These are phyloP conservation scores for Fraxinus americana DNA, from an alignment of 257 asterid genomes.

Conservation along the genomic window DNA sequence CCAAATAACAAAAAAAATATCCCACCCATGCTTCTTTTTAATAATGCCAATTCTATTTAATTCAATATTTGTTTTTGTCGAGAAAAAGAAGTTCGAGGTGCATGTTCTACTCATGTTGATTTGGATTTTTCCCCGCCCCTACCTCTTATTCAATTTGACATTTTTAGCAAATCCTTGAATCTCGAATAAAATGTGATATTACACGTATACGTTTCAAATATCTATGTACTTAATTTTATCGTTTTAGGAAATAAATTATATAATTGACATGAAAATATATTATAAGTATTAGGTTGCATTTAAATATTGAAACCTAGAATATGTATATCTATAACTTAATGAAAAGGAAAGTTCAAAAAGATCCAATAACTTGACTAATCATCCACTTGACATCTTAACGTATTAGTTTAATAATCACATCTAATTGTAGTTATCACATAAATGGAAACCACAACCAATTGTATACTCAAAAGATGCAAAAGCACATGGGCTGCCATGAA, in stretches of 20 bases:
- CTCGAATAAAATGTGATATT: neutral
- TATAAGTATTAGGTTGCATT: neutral
- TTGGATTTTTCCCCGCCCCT: neutral
- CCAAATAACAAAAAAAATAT: neutral
- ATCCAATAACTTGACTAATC: neutral
- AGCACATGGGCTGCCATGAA: conserved; percentile 5
- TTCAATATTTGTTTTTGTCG: too few relatives aligned
- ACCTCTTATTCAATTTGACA: neutral
- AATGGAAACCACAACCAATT: neutral
- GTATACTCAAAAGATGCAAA: neutral
- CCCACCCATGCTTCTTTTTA: too few relatives aligned
- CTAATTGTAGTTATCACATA: conserved; percentile 1
- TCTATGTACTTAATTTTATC: neutral
- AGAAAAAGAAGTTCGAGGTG: too few relatives aligned
- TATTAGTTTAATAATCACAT: neutral
- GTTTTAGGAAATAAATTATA: too few relatives aligned
- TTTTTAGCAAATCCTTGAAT: neutral
- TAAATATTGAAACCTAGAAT: too few relatives aligned
- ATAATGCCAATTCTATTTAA: neutral
- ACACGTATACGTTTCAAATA: neutral
- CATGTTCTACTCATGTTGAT: neutral
- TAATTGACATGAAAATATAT: neutral
- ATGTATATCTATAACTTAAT: neutral
- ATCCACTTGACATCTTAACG: neutral
- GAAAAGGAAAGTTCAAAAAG: neutral